Percentiles rank a stretch among this genome's conserved stretches.
phyloP scores from a whole-genome alignment of 2,329 filamentous ascomycete genomes.

The Fusarium tjaetaba region DNA sequence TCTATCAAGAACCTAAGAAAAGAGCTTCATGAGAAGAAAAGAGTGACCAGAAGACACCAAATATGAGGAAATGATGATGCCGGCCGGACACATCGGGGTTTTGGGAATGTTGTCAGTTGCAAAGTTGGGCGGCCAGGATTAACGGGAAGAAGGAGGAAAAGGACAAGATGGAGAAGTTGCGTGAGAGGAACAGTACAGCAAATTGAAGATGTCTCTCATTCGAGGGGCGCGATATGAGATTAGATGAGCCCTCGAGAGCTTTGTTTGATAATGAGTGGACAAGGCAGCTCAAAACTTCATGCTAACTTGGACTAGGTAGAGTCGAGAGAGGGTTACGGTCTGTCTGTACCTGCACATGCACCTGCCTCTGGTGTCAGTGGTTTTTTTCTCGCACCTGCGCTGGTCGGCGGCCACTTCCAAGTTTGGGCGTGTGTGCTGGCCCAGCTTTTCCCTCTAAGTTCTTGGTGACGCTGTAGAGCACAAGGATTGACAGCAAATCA shows the following conservation, averaged over 20 bases:
- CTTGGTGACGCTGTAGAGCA: constrained; percentile 2
- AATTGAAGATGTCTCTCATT: constrained; percentile 26
- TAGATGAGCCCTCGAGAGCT: constrained; percentile 26
- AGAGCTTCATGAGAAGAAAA: constrained; percentile 44
- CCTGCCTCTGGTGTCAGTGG: constrained; percentile 11
- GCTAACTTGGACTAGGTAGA: constrained; percentile 4
- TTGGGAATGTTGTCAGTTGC: constrained; percentile 17
- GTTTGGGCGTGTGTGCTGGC: constrained; percentile 16
- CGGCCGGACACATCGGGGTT: constrained; percentile 48
- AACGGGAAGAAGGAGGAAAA: constrained; percentile 12
- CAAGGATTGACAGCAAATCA: constrained; percentile 7
- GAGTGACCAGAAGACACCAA: constrained; percentile 37
- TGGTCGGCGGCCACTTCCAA: constrained; percentile 27
- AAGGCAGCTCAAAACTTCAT: constrained; percentile 17
- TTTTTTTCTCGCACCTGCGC: constrained; percentile 2
- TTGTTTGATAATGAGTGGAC: constrained; percentile 30
- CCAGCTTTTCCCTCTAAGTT: not conserved
- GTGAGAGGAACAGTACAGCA: constrained; percentile 5
- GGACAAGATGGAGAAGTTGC: constrained; percentile 8
- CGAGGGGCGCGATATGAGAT: constrained; percentile 33
- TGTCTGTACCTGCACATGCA: constrained; percentile 8
- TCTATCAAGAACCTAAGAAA: constrained; percentile 36
- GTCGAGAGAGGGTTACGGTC: not conserved
- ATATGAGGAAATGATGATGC: constrained; percentile 38
- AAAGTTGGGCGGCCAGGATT: constrained; percentile 21